Base-by-base conservation (phyloP, 2,329 filamentous ascomycete genomes). In the Diplocarpon rosae region DNA sequence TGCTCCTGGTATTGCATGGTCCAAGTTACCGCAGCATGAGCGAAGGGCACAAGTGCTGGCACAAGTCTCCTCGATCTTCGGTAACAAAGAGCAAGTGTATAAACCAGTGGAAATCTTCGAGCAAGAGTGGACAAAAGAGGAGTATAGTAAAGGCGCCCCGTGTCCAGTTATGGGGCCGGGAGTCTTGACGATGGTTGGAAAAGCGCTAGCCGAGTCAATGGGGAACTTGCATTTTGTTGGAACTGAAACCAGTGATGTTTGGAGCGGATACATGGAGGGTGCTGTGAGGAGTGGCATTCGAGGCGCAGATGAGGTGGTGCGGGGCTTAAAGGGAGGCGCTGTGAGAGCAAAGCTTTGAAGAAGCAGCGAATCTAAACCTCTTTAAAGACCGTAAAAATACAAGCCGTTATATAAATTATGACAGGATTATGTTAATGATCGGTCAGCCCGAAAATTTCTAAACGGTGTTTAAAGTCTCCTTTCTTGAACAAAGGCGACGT, bases 221-320 rank as follows among this genome's bases (percentile, higher is more conserved):
- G 62, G 64, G 0, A 64, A 67, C 30, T 24, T 73, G 3, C 68
- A 73, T 49, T 73, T 71, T 51, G 69, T 69, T 2, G 70, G 70
- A 0, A 73, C 70, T 0, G 70, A 73, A 57, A 68, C 65, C 11
- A 63, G 65, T 6, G 61, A 47, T 2, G 66, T 69, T 38, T 73
- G 69, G 71, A 70, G 69, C 44, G 70, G 70, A 0, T 73, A 72
- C 49, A 71, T 73, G 64, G 70, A 73, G 46, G 70, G 70, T 5
- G 70, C 70, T 0, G 59, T 73, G 16, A 53, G 65, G 0, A 66
- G 63, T 3, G 70, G 71, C 0, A 63, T 69, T 47, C 52, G 63
- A 16, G 66, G 65, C 0, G 69, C 68, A 1, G 57, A 58, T 27
- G 69, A 73, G 53, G 66, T 71, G 11, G 37, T 51, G 24, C 33